Percentiles rank a stretch among this genome's conserved stretches.
These are phyloP conservation scores for Alternaria longipes DNA, from an alignment of 2,329 filamentous ascomycete genomes.

Conservation along the genomic window DNA sequence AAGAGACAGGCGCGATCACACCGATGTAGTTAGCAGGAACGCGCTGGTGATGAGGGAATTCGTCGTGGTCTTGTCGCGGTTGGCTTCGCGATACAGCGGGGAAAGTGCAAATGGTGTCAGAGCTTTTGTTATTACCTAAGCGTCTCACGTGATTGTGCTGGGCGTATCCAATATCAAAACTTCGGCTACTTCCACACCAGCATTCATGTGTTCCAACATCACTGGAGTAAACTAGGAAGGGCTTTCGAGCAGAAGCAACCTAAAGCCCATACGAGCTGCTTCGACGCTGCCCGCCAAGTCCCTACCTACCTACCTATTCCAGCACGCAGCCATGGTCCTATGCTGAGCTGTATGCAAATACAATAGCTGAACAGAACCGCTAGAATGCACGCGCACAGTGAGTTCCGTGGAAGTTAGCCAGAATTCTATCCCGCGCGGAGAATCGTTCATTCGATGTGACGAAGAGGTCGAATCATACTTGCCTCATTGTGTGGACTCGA, in stretches of 20 bases:
- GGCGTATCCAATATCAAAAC: not conserved
- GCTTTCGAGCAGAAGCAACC: not conserved
- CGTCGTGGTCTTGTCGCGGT: conserved; percentile 24
- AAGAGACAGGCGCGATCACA: conserved; percentile 25
- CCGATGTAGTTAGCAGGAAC: conserved; percentile 9
- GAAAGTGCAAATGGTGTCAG: conserved; percentile 20
- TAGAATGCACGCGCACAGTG: not conserved
- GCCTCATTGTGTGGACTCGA: not conserved
- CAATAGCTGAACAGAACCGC: not conserved
- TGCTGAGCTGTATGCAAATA: not conserved
- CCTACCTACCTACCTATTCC: not conserved
- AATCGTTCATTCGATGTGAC: not conserved
- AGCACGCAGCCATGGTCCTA: not conserved
- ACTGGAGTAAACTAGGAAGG: not conserved
- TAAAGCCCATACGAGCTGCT: not conserved
- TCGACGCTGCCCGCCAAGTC: not conserved
- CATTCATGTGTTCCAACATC: not conserved
- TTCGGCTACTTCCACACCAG: not conserved
- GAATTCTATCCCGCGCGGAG: not conserved
- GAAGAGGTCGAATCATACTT: not conserved
- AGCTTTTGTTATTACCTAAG: conserved; percentile 15
- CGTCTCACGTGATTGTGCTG: conserved; percentile 1
- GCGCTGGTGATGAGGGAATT: conserved; percentile 18
- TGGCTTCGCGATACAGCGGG: conserved; percentile 19
- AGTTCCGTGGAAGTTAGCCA: not conserved